Evolutionary conservation across 176 grass and related monocot species (phyloP).

Genomic region (Coix lacrymajobi): DNA sequence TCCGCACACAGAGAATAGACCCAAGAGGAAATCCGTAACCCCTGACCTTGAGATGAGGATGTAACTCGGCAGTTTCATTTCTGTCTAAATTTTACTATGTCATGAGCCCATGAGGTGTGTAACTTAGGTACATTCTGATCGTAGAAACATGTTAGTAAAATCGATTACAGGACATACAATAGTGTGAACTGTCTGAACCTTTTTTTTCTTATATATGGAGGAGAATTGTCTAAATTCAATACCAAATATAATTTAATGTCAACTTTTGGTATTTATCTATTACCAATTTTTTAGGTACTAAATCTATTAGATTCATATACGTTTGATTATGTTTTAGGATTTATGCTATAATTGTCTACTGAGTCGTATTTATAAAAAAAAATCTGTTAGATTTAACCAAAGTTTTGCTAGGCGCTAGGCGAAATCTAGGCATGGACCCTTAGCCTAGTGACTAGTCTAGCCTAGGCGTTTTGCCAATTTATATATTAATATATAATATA

Average conservation of each 20-base stretch:
- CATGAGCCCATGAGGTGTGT: conserved; percentile 13
- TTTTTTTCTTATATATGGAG: background rate
- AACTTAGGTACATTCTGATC: conserved; percentile 13
- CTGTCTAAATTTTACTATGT: conserved; percentile 24
- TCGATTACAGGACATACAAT: conserved; percentile 13
- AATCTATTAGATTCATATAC: too few relatives aligned
- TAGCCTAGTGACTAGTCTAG: too few relatives aligned
- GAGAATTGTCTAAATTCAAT: background rate
- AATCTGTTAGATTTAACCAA: too few relatives aligned
- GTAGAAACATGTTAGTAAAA: conserved; percentile 14
- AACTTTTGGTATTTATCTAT: too few relatives aligned
- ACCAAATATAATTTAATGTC: background rate
- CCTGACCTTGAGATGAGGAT: conserved; percentile 67
- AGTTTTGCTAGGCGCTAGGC: too few relatives aligned
- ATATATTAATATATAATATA: background rate
- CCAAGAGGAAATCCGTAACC: conserved; percentile 49
- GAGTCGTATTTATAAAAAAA: too few relatives aligned
- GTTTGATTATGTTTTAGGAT: too few relatives aligned
- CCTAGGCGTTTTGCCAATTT: background rate
- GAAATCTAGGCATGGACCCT: too few relatives aligned
- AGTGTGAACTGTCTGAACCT: background rate
- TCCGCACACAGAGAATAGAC: conserved; percentile 25
- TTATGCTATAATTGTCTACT: too few relatives aligned
- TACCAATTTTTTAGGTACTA: too few relatives aligned
- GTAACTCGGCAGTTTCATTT: conserved; percentile 23